Percentiles rank a stretch among this genome's conserved stretches.
Evolutionary conservation across 2,329 filamentous ascomycete species (phyloP).

Genomic region (Aspergillus unguis): DNA sequence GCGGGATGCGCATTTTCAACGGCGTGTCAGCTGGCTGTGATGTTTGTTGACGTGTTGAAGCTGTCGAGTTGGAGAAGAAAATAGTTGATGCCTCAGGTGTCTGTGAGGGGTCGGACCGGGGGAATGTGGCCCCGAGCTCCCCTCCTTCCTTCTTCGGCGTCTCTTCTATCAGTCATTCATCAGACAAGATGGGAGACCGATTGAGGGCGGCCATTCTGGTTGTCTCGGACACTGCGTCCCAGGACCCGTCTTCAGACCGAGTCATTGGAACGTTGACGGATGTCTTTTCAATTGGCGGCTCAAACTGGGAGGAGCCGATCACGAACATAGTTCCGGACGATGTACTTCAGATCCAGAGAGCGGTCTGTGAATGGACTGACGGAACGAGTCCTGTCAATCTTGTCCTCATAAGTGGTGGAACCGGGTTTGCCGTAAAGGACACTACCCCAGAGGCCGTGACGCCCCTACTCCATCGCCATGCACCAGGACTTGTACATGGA

Average conservation of each 20-base stretch:
- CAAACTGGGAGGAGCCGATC: constrained; percentile 66
- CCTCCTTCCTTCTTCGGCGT: constrained; percentile 3
- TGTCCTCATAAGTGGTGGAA: constrained; percentile 85
- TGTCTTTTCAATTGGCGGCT: constrained; percentile 65
- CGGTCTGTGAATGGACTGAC: constrained; percentile 72
- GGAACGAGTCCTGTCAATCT: constrained; percentile 62
- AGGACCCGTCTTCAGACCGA: constrained; percentile 74
- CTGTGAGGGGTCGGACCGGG: constrained; percentile 6
- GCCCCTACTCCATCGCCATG: constrained; percentile 76
- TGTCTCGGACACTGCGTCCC: constrained; percentile 83
- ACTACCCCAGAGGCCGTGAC: constrained; percentile 85
- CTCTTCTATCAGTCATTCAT: constrained; percentile 10
- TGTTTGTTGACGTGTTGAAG: neutral
- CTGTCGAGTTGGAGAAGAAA: neutral
- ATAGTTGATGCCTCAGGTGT: neutral
- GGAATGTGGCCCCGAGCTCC: neutral
- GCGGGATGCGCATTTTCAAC: constrained; percentile 5
- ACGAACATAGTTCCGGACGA: constrained; percentile 78
- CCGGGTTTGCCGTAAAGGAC: constrained; percentile 83
- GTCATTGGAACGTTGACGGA: constrained; percentile 64
- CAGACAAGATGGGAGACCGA: constrained; percentile 24
- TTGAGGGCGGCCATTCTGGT: constrained; percentile 77
- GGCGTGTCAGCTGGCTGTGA: neutral
- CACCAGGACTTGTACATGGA: constrained; percentile 86
- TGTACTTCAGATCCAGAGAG: constrained; percentile 68